Conservation (phyloP, 2,329 filamentous ascomycete genomes). For the Trichophyton mentagrophytes region DNA sequence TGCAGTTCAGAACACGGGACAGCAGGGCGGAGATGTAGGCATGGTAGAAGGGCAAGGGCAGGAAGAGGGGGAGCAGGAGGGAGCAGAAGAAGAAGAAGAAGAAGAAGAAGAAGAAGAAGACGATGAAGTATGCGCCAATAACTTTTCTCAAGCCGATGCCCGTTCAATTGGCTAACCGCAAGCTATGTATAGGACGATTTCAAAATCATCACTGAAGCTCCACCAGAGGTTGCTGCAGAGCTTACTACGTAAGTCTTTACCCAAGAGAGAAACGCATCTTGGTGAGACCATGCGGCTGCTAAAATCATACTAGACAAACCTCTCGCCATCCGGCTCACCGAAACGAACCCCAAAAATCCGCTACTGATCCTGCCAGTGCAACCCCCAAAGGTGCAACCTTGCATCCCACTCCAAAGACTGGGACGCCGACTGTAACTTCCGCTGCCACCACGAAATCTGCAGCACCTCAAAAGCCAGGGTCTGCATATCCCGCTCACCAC, state of each 20-base stretch:
- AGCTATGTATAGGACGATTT: constrained; percentile 31
- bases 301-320: constrained; percentile 23
- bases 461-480: constrained; percentile 40
- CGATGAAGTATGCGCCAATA: constrained; percentile 24
- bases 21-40: constrained; percentile 20
- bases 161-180: background rate
- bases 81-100: constrained; percentile 22
- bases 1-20: constrained; percentile 16
- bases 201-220: constrained; percentile 38
- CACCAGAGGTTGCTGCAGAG: constrained; percentile 28
- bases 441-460: constrained; percentile 24
- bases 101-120: constrained; percentile 24
- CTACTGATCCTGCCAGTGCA: background rate
- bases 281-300: constrained; percentile 8
- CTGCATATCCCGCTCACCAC: constrained; percentile 52
- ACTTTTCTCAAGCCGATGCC: no score
- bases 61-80: constrained; percentile 30
- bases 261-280: background rate
- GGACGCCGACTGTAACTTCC: constrained; percentile 23
- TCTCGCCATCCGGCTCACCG: constrained; percentile 29
- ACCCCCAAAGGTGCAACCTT: constrained; percentile 27
- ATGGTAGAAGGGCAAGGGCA: constrained; percentile 26
- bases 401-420: constrained; percentile 16
- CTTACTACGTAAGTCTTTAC: constrained; percentile 13
- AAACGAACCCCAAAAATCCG: constrained; percentile 17